Conservation (phyloP, 371 early-diverging fungal genomes). For the Rhizopus delemar region DNA sequence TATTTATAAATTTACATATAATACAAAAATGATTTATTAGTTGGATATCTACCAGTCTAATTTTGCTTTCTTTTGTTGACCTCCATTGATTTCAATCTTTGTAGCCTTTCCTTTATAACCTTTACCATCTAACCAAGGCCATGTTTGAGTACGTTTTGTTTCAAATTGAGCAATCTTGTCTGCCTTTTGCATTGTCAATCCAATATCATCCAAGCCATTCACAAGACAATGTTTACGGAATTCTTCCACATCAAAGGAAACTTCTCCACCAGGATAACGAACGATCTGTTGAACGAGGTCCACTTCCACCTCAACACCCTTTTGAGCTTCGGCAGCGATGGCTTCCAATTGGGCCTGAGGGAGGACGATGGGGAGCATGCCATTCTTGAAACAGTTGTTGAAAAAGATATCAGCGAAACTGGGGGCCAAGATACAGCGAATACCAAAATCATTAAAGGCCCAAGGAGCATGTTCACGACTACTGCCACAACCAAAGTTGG, state of each 20-base stretch:
- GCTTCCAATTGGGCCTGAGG: slow-evolving; percentile 41
- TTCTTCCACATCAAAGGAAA: slow-evolving; percentile 58
- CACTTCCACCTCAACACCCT: slow-evolving; percentile 51
- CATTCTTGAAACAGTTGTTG: slow-evolving; percentile 77
- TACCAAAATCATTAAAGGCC: slow-evolving; percentile 74
- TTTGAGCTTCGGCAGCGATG: slow-evolving; percentile 50
- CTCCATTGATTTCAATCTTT: slow-evolving; percentile 29
- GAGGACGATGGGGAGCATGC: slow-evolving; percentile 63
- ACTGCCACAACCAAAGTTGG: slow-evolving; percentile 74
- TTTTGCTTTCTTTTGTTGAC: slow-evolving; percentile 34
- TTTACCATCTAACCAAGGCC: slow-evolving; percentile 72
- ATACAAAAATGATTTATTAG: background rate
- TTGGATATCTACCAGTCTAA: slow-evolving; percentile 45
- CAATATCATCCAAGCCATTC: slow-evolving; percentile 73
- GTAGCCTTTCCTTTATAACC: slow-evolving; percentile 45
- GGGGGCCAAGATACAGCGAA: slow-evolving; percentile 67
- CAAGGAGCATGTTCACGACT: slow-evolving; percentile 79
- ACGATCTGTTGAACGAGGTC: slow-evolving; percentile 57
- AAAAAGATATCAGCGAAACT: slow-evolving; percentile 73
- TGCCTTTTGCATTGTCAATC: slow-evolving; percentile 67
- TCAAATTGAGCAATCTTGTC: slow-evolving; percentile 58
- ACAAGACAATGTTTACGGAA: slow-evolving; percentile 66
- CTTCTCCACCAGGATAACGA: slow-evolving; percentile 36
- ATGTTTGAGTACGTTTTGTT: slow-evolving; percentile 43
- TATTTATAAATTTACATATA: background rate